Evolutionary conservation across 2,329 filamentous ascomycete genomes (phyloP).

Genomic region (Chaetothyriales sp.): DNA sequence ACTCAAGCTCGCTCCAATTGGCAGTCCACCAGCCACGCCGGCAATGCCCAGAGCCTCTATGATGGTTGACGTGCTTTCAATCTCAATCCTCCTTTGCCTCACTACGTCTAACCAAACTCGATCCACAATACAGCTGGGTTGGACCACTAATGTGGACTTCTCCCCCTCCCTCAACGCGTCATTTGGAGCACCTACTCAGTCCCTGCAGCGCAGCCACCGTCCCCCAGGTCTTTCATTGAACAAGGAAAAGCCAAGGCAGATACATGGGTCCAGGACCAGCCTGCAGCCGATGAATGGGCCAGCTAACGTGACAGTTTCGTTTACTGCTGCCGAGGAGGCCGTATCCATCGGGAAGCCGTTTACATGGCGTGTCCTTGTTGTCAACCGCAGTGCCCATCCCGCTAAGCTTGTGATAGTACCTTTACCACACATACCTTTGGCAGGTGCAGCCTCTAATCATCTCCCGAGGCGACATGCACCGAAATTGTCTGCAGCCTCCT

Average conservation of each 20-base stretch:
- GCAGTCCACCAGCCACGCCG: slow-evolving; percentile 9
- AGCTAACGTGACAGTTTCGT: slow-evolving; percentile 35
- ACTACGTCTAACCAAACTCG: slow-evolving; percentile 26
- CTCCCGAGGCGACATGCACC: slow-evolving; percentile 26
- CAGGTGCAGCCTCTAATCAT: background rate
- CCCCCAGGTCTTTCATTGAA: slow-evolving; percentile 29
- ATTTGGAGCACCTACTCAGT: slow-evolving; percentile 31
- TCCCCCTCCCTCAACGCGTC: slow-evolving; percentile 32
- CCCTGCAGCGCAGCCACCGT: slow-evolving; percentile 31
- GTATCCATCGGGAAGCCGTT: slow-evolving; percentile 39
- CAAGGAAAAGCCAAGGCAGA: slow-evolving; percentile 14
- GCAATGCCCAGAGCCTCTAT: slow-evolving; percentile 1
- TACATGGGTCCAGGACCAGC: slow-evolving; percentile 2
- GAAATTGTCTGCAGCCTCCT: slow-evolving; percentile 32
- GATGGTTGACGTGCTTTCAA: slow-evolving; percentile 26
- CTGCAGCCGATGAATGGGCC: slow-evolving; percentile 2
- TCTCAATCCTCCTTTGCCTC: slow-evolving; percentile 31
- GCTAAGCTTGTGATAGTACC: slow-evolving; percentile 41
- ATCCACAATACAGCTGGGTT: slow-evolving; percentile 33
- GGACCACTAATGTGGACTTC: slow-evolving; percentile 35
- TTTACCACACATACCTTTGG: slow-evolving; percentile 24
- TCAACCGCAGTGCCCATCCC: slow-evolving; percentile 40
- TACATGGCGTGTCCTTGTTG: slow-evolving; percentile 41
- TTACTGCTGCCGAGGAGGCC: slow-evolving; percentile 34
- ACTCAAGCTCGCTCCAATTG: slow-evolving; percentile 27